Percentiles rank a stretch among this genome's conserved stretches.
phyloP scores from a whole-genome alignment of 805 yeast genomes.

The Schwanniomyces polymorphus region DNA sequence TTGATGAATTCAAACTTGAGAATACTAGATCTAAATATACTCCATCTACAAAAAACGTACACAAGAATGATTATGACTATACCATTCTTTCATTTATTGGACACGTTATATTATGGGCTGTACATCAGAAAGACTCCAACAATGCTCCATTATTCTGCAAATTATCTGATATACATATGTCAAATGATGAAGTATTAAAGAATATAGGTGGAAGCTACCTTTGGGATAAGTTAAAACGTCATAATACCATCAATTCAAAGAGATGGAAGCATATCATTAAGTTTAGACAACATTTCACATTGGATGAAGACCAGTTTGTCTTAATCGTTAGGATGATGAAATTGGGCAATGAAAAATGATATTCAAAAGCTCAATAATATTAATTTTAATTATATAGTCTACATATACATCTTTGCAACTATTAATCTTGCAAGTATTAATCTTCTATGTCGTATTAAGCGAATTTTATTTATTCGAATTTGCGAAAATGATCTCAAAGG shows the following conservation, averaged over 20 bases:
- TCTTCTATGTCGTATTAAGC: too few relatives aligned
- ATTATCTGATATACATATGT: slow-evolving; percentile 16
- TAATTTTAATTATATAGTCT: too few relatives aligned
- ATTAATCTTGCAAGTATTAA: too few relatives aligned
- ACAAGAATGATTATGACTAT: slow-evolving; percentile 37
- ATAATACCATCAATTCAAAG: slow-evolving; percentile 34
- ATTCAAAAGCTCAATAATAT: too few relatives aligned
- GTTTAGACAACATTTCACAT: slow-evolving; percentile 34
- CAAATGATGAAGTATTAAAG: slow-evolving; percentile 14
- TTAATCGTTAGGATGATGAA: slow-evolving; percentile 35
- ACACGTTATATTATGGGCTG: slow-evolving; percentile 38
- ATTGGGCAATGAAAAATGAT: slow-evolving; percentile 10
- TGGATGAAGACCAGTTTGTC: slow-evolving; percentile 40
- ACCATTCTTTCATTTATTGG: slow-evolving; percentile 38
- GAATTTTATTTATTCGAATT: too few relatives aligned
- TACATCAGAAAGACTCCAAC: slow-evolving; percentile 14
- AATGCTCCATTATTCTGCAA: slow-evolving; percentile 11
- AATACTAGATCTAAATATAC: slow-evolving; percentile 33
- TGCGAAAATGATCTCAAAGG: too few relatives aligned
- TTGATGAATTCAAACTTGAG: slow-evolving; percentile 30
- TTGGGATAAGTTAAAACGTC: slow-evolving; percentile 38
- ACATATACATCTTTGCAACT: too few relatives aligned
- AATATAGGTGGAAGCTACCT: slow-evolving; percentile 39
- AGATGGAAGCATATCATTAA: slow-evolving; percentile 44
- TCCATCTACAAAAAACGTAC: slow-evolving; percentile 31